Conservation (phyloP, 371 early-diverging fungal genomes). For the Haplosporangium sp. region DNA sequence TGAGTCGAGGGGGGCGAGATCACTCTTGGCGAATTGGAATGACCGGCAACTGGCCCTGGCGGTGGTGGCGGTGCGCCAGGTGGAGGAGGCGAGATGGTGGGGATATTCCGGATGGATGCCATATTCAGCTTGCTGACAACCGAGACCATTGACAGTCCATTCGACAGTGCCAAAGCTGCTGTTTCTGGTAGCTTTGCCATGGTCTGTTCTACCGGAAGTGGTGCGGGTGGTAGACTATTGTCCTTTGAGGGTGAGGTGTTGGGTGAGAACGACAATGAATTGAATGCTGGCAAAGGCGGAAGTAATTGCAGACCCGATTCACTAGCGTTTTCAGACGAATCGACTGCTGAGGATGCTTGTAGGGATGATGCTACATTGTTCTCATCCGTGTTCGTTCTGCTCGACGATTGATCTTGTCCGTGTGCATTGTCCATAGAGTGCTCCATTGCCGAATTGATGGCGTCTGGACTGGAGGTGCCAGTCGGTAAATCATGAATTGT, state of each 20-base stretch:
- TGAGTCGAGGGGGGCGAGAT: slow-evolving; percentile 27
- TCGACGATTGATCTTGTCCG: slow-evolving; percentile 1
- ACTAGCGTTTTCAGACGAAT: background rate
- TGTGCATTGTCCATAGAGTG: background rate
- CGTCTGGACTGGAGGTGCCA: too few relatives aligned
- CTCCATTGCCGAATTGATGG: too few relatives aligned
- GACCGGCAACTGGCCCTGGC: slow-evolving; percentile 36
- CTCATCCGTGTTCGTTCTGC: background rate
- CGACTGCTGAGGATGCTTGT: background rate
- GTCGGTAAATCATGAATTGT: too few relatives aligned
- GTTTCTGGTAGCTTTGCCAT: slow-evolving; percentile 32
- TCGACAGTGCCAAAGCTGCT: slow-evolving; percentile 24
- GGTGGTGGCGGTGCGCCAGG: slow-evolving; percentile 40
- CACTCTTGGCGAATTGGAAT: slow-evolving; percentile 35
- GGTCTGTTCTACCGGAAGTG: slow-evolving; percentile 3
- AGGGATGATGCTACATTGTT: background rate
- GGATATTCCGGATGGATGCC: slow-evolving; percentile 21
- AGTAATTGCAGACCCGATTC: slow-evolving; percentile 11
- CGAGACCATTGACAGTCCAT: slow-evolving; percentile 33
- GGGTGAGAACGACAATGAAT: slow-evolving; percentile 13
- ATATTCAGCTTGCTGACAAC: slow-evolving; percentile 35
- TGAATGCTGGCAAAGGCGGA: slow-evolving; percentile 30
- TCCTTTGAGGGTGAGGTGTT: slow-evolving; percentile 10
- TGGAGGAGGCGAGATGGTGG: slow-evolving; percentile 47
- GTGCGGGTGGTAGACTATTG: background rate